Conservation (phyloP, 116 monocot genomes). For the Phalaenopsis hybrid region DNA sequence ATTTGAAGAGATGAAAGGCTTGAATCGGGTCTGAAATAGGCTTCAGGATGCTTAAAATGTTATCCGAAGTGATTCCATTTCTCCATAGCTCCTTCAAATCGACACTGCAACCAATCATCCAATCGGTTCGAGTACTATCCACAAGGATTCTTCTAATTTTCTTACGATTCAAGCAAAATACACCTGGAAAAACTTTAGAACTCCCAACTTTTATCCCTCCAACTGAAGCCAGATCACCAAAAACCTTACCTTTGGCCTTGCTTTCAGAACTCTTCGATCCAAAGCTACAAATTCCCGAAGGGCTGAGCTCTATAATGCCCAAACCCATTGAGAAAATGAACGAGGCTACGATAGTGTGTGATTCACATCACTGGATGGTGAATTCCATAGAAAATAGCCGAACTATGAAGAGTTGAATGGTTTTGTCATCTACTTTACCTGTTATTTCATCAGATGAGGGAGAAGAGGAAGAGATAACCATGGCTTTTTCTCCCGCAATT, state of each 20-base stretch:
- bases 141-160: constrained; percentile 13
- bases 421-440: not conserved
- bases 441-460: not conserved
- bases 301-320: constrained; percentile 28
- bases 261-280: constrained; percentile 8
- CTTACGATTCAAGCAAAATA: constrained; percentile 7
- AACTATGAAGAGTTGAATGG: not conserved
- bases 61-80: constrained; percentile 33
- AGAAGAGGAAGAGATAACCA: not conserved
- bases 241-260: constrained; percentile 2
- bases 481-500: not conserved
- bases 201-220: constrained; percentile 10
- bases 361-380: not conserved
- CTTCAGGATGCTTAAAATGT: constrained; percentile 40
- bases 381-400: not conserved
- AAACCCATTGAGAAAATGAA: constrained; percentile 9
- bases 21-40: constrained; percentile 41
- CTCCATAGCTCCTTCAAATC: constrained; percentile 9
- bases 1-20: constrained; percentile 47
- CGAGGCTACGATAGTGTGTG: not conserved
- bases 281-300: constrained; percentile 4
- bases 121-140: constrained; percentile 6
- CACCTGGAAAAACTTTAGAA: constrained; percentile 14
- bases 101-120: constrained; percentile 3
- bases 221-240: not conserved